Conservation (phyloP, 176 grass and related monocot species). For the Avena sativa region DNA sequence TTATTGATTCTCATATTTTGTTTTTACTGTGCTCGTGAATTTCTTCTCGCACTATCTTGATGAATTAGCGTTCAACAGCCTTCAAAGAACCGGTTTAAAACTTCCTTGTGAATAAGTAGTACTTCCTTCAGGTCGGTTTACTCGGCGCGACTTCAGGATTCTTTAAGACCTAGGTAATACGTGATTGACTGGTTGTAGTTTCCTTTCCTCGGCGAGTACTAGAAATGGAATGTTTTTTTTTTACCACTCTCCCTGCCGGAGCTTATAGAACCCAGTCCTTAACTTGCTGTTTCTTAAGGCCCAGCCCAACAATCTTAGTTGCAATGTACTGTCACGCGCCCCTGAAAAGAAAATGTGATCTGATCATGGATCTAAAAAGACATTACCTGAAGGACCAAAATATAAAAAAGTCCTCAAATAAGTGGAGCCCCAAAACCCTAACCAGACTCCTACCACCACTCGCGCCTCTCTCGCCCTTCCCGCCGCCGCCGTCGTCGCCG, state of each 20-base stretch:
- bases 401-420: conserved; percentile 9
- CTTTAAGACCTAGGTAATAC: too few species aligned
- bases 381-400: not conserved
- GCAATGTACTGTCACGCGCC: not conserved
- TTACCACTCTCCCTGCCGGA: not conserved
- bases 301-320: not conserved
- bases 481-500: conserved; percentile 33
- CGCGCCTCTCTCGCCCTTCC: conserved; percentile 39
- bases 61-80: too few species aligned
- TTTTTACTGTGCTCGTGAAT: too few species aligned
- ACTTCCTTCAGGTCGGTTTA: too few species aligned
- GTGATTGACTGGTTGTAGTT: too few species aligned
- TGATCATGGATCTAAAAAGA: conserved; percentile 11
- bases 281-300: not conserved
- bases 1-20: too few species aligned
- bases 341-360: too few species aligned
- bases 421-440: conserved; percentile 54
- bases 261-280: not conserved
- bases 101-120: too few species aligned
- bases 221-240: not conserved
- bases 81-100: too few species aligned
- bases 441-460: conserved; percentile 16
- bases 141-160: too few species aligned
- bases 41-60: too few species aligned
- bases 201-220: too few species aligned